A percentile compares a stretch with the other conserved stretches of the same genome.
These are phyloP conservation scores for Cordyceps pruinosa DNA, from an alignment of 2,329 filamentous ascomycete species.

Conservation along the genomic window DNA sequence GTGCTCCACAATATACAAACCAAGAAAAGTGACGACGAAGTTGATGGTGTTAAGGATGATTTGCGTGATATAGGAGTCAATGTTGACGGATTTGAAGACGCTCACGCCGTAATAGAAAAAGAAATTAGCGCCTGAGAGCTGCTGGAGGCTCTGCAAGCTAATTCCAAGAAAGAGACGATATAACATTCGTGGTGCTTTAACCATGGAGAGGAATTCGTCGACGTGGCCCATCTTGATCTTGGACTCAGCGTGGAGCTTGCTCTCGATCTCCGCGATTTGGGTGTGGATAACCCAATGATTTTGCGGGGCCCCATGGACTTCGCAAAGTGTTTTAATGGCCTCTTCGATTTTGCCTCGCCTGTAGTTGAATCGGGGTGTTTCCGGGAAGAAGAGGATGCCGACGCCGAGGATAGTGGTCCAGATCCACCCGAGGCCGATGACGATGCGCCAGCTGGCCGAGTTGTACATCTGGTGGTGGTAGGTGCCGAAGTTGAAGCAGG, in stretches of 20 bases:
- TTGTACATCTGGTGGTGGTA: constrained; percentile 34
- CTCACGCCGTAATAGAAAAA: constrained; percentile 59
- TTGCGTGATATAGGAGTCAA: constrained; percentile 58
- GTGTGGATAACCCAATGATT: constrained; percentile 39
- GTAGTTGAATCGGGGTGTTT: constrained; percentile 47
- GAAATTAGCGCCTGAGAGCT: constrained; percentile 56
- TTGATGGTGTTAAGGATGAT: constrained; percentile 64
- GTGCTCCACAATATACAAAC: constrained; percentile 64
- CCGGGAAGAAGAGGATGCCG: constrained; percentile 44
- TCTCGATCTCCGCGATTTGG: constrained; percentile 47
- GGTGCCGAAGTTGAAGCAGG: constrained; percentile 58
- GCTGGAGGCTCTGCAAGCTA: constrained; percentile 57
- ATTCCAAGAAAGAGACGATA: constrained; percentile 57
- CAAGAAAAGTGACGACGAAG: constrained; percentile 58
- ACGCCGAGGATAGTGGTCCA: constrained; percentile 42
- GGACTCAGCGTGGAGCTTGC: constrained; percentile 44
- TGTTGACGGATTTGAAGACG: constrained; percentile 39
- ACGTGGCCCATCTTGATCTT: constrained; percentile 33
- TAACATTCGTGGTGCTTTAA: constrained; percentile 55
- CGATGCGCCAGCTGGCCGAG: constrained; percentile 54
- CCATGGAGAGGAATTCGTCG: constrained; percentile 50
- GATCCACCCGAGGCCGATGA: constrained; percentile 46
- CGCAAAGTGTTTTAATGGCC: constrained; percentile 41
- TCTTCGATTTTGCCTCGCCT: constrained; percentile 39
- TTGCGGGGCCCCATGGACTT: constrained; percentile 37